phyloP scores from a whole-genome alignment of 441 rosid species.

The Erodium trifolium region DNA sequence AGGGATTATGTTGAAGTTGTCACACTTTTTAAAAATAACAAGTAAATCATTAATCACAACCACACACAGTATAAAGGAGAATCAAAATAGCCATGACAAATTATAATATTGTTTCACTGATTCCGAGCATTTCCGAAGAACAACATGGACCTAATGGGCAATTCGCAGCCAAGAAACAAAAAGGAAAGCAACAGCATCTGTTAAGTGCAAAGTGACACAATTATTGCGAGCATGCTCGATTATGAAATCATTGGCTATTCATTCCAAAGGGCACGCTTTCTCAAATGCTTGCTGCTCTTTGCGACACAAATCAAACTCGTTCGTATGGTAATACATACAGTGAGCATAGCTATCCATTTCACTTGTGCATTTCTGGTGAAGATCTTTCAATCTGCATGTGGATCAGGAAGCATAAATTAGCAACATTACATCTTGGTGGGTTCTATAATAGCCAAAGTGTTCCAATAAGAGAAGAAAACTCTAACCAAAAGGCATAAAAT shows the following conservation, averaged over 20 bases:
- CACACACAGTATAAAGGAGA: no score
- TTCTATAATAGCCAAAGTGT: no score
- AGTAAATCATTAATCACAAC: no score
- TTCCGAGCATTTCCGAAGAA: no score
- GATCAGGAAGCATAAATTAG: no score
- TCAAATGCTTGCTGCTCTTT: constrained; percentile 91
- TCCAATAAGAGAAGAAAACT: no score
- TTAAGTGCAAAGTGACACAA: constrained; percentile 27
- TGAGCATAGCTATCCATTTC: constrained; percentile 89
- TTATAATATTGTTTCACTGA: no score
- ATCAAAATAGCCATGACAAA: no score
- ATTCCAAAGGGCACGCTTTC: constrained; percentile 79
- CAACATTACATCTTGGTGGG: no score
- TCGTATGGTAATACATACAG: constrained; percentile 91
- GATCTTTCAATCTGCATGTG: constrained; percentile 73
- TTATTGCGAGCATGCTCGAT: constrained; percentile 27
- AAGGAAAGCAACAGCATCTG: constrained; percentile 14
- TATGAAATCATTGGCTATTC: constrained; percentile 23
- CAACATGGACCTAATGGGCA: not conserved
- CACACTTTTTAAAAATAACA: no score
- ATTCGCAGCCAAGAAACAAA: constrained; percentile 17
- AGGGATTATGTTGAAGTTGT: no score
- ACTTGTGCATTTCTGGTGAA: constrained; percentile 77
- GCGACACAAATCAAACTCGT: constrained; percentile 92
- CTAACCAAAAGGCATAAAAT: no score